Conservation (phyloP, 148 eudicot species). For the Gaultheria prostrata region DNA sequence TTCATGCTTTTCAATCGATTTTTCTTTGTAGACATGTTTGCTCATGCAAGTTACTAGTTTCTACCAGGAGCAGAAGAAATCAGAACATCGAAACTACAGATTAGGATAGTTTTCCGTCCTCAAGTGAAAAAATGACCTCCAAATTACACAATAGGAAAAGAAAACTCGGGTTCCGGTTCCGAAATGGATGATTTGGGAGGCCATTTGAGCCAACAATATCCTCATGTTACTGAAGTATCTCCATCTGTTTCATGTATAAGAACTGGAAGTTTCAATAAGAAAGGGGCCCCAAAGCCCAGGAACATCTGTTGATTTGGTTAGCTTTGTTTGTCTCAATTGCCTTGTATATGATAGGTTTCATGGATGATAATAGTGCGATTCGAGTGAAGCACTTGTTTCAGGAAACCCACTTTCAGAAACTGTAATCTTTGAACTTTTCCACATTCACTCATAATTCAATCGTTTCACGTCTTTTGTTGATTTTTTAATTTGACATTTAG, state of each 20-base stretch:
- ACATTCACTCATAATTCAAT: no score
- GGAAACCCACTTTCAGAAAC: slow-evolving; percentile 37
- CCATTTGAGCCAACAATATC: not conserved
- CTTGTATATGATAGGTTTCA: slow-evolving; percentile 18
- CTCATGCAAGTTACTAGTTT: not conserved
- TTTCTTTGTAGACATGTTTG: not conserved
- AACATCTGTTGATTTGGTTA: not conserved
- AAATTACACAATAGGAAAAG: not conserved
- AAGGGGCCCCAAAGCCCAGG: no score
- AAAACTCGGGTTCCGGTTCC: not conserved
- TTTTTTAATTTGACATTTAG: not conserved
- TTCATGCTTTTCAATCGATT: not conserved
- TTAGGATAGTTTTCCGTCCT: not conserved
- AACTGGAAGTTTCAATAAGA: no score
- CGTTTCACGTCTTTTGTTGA: not conserved
- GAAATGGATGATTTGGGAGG: not conserved
- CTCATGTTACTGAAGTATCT: not conserved
- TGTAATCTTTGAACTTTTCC: slow-evolving; percentile 22
- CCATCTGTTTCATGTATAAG: not conserved
- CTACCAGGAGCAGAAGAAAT: no score
- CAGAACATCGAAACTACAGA: no score
- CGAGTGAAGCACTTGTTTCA: slow-evolving; percentile 59
- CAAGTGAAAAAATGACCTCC: not conserved
- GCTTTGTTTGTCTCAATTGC: slow-evolving; percentile 9
- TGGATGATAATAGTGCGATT: slow-evolving; percentile 23